These are phyloP conservation scores for Salix suchowensis DNA, from an alignment of 345 rosid species.

Conservation along the genomic window DNA sequence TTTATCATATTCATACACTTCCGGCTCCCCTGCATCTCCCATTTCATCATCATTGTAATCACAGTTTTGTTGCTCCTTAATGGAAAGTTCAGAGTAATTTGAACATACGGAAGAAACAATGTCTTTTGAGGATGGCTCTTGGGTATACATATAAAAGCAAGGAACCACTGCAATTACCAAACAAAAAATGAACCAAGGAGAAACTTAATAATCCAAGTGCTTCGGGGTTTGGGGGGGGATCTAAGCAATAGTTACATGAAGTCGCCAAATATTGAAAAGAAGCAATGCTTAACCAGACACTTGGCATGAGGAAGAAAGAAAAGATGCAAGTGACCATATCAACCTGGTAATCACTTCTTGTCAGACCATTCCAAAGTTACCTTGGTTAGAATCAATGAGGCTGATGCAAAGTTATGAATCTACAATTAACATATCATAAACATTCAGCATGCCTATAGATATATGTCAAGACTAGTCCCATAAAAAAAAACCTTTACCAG, in stretches of 20 bases:
- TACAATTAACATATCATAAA: background rate
- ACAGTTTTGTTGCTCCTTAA: conserved; percentile 36
- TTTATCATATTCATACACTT: conserved; percentile 74
- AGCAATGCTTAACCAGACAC: background rate
- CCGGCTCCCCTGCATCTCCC: conserved; percentile 69
- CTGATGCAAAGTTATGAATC: background rate
- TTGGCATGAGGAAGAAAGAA: background rate
- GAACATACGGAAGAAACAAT: conserved; percentile 31
- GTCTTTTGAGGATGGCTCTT: conserved; percentile 37
- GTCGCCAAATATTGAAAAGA: background rate
- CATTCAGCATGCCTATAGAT: background rate
- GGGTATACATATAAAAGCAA: conserved; percentile 74
- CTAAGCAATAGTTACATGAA: too few species aligned
- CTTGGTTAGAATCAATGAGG: background rate
- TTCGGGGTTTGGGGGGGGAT: accelerated
- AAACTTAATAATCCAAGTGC: background rate
- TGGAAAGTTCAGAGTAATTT: conserved; percentile 42
- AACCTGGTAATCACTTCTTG: background rate
- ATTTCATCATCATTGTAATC: conserved; percentile 32
- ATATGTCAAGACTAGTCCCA: background rate
- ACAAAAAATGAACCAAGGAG: background rate
- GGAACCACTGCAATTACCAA: conserved; percentile 54
- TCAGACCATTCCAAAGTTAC: background rate
- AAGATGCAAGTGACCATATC: background rate
- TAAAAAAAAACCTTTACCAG: conserved; percentile 26